Evolutionary conservation across 306 rosid genomes (phyloP).

Genomic region (Cucurbita moschata): DNA sequence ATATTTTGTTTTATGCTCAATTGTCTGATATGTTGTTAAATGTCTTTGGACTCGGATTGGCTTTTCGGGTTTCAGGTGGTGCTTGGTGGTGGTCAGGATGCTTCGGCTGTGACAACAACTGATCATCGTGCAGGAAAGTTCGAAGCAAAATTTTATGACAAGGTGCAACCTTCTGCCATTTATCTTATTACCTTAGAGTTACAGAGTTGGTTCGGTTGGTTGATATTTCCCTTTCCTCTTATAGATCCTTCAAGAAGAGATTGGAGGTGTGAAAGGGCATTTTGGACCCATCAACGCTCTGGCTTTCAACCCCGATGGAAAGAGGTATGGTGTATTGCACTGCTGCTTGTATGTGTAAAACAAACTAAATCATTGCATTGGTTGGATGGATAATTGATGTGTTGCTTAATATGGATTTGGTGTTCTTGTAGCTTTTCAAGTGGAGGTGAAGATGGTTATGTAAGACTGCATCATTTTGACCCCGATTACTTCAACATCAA

Average conservation of each 20-base stretch:
- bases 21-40: not conserved
- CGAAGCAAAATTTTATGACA: slow-evolving; percentile 83
- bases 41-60: not conserved
- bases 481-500: slow-evolving; percentile 81
- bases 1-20: not conserved
- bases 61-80: slow-evolving; percentile 44
- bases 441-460: slow-evolving; percentile 95
- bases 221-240: not conserved
- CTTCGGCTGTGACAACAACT: slow-evolving; percentile 72
- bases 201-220: not conserved
- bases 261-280: slow-evolving; percentile 97
- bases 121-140: slow-evolving; percentile 94
- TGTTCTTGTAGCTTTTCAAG: slow-evolving; percentile 57
- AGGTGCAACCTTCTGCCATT: slow-evolving; percentile 17
- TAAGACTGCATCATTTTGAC: slow-evolving; percentile 85
- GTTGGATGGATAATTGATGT: too few species aligned
- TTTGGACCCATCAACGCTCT: slow-evolving; percentile 94
- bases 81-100: slow-evolving; percentile 98
- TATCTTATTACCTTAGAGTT: not conserved
- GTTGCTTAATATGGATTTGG: not conserved
- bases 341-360: not conserved
- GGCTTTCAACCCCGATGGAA: slow-evolving; percentile 94
- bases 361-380: not conserved
- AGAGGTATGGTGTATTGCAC: slow-evolving; percentile 34
- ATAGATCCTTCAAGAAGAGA: slow-evolving; percentile 94